phyloP scores from a whole-genome alignment of 2,329 filamentous ascomycete species.

The Colletotrichum lini region DNA sequence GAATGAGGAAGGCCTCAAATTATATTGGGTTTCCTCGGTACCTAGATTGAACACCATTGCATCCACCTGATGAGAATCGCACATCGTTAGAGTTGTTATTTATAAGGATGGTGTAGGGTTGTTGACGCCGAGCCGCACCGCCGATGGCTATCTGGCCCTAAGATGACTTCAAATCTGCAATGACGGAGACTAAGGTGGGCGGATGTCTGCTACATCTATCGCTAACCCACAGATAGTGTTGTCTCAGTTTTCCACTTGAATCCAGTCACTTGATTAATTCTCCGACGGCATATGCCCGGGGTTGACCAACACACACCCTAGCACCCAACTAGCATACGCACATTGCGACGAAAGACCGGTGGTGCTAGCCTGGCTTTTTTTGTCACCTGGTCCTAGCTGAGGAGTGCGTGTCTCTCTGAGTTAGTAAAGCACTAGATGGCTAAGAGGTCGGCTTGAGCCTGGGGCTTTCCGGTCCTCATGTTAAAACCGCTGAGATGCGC shows the following conservation, averaged over 20 bases:
- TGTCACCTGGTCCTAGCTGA: background rate
- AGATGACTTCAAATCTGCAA: background rate
- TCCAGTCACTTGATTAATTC: background rate
- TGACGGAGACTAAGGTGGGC: fast-evolving
- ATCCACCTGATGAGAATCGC: background rate
- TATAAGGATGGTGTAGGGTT: background rate
- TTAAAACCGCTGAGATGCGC: no score
- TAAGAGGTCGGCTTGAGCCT: background rate
- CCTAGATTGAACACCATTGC: background rate
- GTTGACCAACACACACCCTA: background rate
- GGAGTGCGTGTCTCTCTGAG: background rate
- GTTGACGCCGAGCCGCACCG: background rate
- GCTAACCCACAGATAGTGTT: background rate
- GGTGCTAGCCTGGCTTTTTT: background rate
- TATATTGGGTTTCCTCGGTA: background rate
- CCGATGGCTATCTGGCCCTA: background rate
- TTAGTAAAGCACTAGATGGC: background rate
- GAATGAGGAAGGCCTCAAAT: background rate
- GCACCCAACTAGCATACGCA: background rate
- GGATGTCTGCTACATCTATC: no score
- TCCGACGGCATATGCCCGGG: no score
- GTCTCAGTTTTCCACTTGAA: no score
- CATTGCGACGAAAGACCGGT: background rate
- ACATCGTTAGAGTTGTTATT: background rate
- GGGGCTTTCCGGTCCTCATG: no score